Base-by-base conservation (phyloP, 2,329 filamentous ascomycete species). In the Exserohilum turcica region DNA sequence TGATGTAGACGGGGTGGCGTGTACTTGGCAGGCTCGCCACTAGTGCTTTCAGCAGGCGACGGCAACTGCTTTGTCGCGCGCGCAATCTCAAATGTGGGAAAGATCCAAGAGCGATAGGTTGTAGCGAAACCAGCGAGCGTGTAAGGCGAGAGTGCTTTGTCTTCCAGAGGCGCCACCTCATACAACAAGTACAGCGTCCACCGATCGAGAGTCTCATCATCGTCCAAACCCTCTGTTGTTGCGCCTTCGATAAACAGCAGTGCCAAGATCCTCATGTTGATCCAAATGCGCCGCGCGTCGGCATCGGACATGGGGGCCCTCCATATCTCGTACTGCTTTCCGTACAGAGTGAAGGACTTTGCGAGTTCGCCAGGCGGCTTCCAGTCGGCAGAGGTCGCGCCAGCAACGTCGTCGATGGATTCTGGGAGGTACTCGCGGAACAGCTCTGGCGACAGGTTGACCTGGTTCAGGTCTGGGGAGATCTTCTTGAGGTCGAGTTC, bases 171-270 rank as follows among this genome's bases (percentile, higher is more conserved):
- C 2, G 73, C 70, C 19, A 73, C 66, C 24, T 75, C 71, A 43
- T 75, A 76, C 12, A 96, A 79, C 63, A 96, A 86, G 76, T 92
- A 97, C n/a, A 97, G 78, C 0, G 90, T 92, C 94, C 94, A 99
- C 65, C 93, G 84, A 56, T 92, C 84, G 16, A 88, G 76, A 0
- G 86, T 87, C 81, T 85, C 88, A 57, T 92, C 65, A 0, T 88
- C 83, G 33, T 92, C 86, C 2, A 88, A 78, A 13, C 84, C 84
- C 39, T 97, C 86, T 32, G 85, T 85, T 4, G 86, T 89, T n/a
- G 92, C 94, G 24, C 91, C 94, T 74, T 99, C 95, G 57, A 99
- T 97, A 73, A 92, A 95, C 54, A 97, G 81, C 13, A 91, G 86
- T 5, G 92, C 85, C 31, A 96, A 79, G 49, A 97, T 85, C 76